phyloP scores from a whole-genome alignment of 768 basidiomycete genomes.

The Astraeus odoratus region DNA sequence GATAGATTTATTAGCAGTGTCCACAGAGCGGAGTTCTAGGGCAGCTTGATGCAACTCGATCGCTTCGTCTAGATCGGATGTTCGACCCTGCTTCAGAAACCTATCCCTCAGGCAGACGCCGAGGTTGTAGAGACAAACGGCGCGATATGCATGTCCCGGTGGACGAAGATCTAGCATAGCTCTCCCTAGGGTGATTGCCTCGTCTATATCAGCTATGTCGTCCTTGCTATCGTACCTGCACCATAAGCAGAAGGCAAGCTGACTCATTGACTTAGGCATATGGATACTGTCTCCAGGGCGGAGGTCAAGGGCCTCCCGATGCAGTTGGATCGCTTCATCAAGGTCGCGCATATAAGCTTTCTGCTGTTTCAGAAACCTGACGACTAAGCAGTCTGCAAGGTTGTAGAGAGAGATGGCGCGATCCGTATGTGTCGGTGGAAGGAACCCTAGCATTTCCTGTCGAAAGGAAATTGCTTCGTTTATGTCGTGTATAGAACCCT shows the following conservation, averaged over 20 bases:
- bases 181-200: slow-evolving; percentile 4
- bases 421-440: slow-evolving; percentile 26
- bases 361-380: background rate
- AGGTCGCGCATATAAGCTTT: background rate
- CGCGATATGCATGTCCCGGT: slow-evolving; percentile 5
- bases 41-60: slow-evolving; percentile 5
- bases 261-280: background rate
- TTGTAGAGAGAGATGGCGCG: slow-evolving; percentile 50
- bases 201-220: slow-evolving; percentile 4
- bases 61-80: slow-evolving; percentile 11
- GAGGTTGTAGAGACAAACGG: slow-evolving; percentile 7
- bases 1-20: slow-evolving; percentile 1
- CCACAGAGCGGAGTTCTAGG: slow-evolving; percentile 6
- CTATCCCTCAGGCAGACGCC: slow-evolving; percentile 7
- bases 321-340: background rate
- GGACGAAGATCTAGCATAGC: slow-evolving; percentile 6
- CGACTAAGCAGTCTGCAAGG: slow-evolving; percentile 27
- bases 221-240: background rate
- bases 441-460: background rate
- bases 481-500: background rate
- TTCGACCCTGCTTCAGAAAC: slow-evolving; percentile 7
- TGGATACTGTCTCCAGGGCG: background rate
- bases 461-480: background rate
- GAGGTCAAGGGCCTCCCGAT: background rate
- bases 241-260: background rate